These are phyloP conservation scores for Colletotrichum falcatum DNA, from an alignment of 2,329 filamentous ascomycete genomes.

Conservation along the genomic window DNA sequence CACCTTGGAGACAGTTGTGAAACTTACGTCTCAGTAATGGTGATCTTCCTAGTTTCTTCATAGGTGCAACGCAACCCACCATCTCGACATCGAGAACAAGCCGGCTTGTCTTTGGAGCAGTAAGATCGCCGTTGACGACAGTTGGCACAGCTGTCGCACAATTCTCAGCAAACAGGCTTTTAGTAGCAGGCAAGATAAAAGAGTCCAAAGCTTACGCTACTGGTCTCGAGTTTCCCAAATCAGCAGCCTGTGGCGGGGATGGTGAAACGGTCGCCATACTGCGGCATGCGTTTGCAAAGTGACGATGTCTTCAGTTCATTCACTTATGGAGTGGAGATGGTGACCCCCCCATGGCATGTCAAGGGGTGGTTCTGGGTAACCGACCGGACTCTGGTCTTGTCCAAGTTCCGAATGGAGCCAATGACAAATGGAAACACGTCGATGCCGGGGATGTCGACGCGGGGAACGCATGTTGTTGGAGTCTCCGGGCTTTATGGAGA, in stretches of 20 bases:
- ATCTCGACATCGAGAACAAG: conserved; percentile 50
- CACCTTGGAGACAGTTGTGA: neutral
- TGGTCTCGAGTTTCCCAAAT: conserved; percentile 41
- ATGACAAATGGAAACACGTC: conserved; percentile 30
- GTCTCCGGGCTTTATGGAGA: conserved; percentile 1
- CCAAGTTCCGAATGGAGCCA: conserved; percentile 24
- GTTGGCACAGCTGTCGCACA: conserved; percentile 48
- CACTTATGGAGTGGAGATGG: conserved; percentile 21
- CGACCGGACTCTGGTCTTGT: conserved; percentile 5
- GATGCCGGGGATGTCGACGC: conserved; percentile 21
- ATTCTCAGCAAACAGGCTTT: neutral
- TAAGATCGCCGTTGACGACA: conserved; percentile 52
- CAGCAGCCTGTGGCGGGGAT: conserved; percentile 22
- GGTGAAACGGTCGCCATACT: conserved; percentile 22
- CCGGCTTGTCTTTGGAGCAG: conserved; percentile 53
- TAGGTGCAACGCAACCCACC: conserved; percentile 49
- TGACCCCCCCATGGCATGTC: conserved; percentile 9
- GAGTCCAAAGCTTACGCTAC: conserved; percentile 45
- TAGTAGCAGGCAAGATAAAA: neutral
- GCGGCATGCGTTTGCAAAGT: neutral
- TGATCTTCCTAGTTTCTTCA: conserved; percentile 50
- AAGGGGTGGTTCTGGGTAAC: conserved; percentile 9
- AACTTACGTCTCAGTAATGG: conserved; percentile 50
- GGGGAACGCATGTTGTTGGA: conserved; percentile 20
- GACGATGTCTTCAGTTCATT: conserved; percentile 13